Conservation (phyloP, 495 filamentous ascomycete genomes). For the Hypomontagnella monticulosa region DNA sequence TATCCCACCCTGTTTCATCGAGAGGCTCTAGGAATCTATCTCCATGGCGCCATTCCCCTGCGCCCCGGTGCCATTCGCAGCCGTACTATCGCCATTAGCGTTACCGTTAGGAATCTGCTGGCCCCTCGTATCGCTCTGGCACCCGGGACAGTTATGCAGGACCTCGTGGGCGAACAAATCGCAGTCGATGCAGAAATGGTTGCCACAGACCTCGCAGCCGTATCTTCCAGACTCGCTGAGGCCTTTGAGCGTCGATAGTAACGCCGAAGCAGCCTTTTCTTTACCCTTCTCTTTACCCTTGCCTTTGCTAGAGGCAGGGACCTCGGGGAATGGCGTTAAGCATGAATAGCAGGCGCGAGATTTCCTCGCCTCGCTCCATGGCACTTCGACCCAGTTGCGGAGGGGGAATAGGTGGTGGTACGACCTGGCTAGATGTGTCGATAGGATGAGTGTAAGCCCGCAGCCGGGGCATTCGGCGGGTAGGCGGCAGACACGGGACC, state of each 20-base stretch:
- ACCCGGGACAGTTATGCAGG: conserved; percentile 94
- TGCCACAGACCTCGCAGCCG: conserved; percentile 81
- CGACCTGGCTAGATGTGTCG: conserved; percentile 92
- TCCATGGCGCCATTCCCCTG: conserved; percentile 48
- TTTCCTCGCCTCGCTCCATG: conserved; percentile 74
- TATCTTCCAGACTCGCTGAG: conserved; percentile 90
- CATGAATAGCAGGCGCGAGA: conserved; percentile 65
- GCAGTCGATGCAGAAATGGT: conserved; percentile 97
- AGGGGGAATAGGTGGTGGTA: conserved; percentile 98
- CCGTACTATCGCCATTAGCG: no score
- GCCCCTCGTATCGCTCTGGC: conserved; percentile 69
- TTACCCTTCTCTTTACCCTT: conserved; percentile 36
- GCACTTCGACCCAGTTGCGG: conserved; percentile 87
- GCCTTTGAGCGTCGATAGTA: conserved; percentile 63
- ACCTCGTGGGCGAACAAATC: conserved; percentile 94
- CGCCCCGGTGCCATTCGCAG: conserved; percentile 30
- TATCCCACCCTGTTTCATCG: neutral
- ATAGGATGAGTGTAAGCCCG: conserved; percentile 90
- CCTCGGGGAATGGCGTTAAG: conserved; percentile 59
- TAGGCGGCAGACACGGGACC: conserved; percentile 86
- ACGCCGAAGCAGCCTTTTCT: conserved; percentile 48
- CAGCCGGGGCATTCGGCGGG: conserved; percentile 94
- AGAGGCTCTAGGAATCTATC: conserved; percentile 44
- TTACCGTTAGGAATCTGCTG: neutral
- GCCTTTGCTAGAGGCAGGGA: conserved; percentile 25